phyloP scores from a whole-genome alignment of 2,329 filamentous ascomycete genomes.

The Elsinoe necatrix region DNA sequence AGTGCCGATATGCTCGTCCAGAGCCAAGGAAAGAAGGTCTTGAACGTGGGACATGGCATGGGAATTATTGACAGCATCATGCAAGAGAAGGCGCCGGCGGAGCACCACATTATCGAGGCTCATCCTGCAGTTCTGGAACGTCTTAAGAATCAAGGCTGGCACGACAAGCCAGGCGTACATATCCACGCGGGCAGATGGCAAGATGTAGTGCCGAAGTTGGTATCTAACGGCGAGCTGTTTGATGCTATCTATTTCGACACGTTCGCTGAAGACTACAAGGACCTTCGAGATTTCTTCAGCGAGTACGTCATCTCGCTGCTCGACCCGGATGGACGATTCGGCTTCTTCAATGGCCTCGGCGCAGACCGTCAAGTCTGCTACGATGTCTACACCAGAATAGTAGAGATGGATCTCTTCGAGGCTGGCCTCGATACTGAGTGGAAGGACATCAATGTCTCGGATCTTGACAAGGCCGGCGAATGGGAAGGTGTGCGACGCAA shows the following conservation, averaged over 20 bases:
- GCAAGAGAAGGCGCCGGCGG: slow-evolving; percentile 35
- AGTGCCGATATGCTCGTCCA: slow-evolving; percentile 37
- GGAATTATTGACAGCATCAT: slow-evolving; percentile 43
- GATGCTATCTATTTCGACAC: slow-evolving; percentile 84
- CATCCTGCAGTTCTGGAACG: slow-evolving; percentile 40
- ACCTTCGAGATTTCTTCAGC: slow-evolving; percentile 77
- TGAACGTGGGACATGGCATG: slow-evolving; percentile 46
- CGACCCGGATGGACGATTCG: slow-evolving; percentile 49
- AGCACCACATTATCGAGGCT: slow-evolving; percentile 46
- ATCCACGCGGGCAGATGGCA: slow-evolving; percentile 44
- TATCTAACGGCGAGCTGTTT: slow-evolving; percentile 36
- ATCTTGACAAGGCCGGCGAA: slow-evolving; percentile 60
- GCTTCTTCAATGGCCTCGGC: slow-evolving; percentile 68
- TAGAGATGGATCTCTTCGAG: slow-evolving; percentile 83
- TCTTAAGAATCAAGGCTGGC: slow-evolving; percentile 41
- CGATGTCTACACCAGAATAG: slow-evolving; percentile 85
- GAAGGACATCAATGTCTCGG: slow-evolving; percentile 67
- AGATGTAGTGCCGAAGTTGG: slow-evolving; percentile 38
- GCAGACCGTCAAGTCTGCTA: slow-evolving; percentile 90
- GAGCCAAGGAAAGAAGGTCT: slow-evolving; percentile 34
- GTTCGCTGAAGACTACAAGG: slow-evolving; percentile 85
- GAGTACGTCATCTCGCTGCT: slow-evolving; percentile 78
- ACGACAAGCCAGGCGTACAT: slow-evolving; percentile 41
- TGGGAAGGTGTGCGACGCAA: slow-evolving; percentile 83
- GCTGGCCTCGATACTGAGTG: slow-evolving; percentile 85